phyloP scores from a whole-genome alignment of 148 eudicot species.

The Talinum fruticosum region DNA sequence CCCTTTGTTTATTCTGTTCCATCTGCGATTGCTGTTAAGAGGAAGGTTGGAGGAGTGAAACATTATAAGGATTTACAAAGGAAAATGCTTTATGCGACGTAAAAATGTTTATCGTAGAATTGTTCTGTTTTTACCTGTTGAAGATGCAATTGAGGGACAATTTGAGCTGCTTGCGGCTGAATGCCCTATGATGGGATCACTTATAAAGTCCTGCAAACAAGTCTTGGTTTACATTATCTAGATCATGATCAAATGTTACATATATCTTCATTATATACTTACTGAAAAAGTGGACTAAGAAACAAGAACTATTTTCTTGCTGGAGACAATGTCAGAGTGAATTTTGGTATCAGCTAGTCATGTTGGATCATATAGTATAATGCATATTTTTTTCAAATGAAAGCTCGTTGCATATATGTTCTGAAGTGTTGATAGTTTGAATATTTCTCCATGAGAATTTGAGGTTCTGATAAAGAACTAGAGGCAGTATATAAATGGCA shows the following conservation, averaged over 20 bases:
- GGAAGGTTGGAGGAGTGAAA: constrained; percentile 10
- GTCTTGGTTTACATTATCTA: background rate
- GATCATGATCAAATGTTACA: background rate
- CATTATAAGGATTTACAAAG: background rate
- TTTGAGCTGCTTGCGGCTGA: constrained; percentile 37
- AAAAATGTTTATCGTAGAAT: background rate
- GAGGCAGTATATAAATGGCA: background rate
- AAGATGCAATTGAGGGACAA: constrained; percentile 26
- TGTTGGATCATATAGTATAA: background rate
- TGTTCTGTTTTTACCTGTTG: constrained; percentile 21
- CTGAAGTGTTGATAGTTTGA: background rate
- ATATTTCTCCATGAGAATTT: background rate
- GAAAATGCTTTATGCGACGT: background rate
- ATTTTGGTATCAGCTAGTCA: background rate
- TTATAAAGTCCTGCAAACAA: constrained; percentile 31
- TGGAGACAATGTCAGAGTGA: background rate
- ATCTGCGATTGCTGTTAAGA: constrained; percentile 15
- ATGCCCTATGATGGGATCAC: constrained; percentile 32
- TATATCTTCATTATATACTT: background rate
- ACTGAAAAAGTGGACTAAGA: background rate
- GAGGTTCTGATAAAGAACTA: background rate
- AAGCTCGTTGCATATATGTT: background rate
- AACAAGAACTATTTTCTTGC: background rate
- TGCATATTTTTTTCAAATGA: background rate
- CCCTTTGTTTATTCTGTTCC: constrained; percentile 2